A percentile compares a stretch with the other conserved stretches of the same genome.
These are phyloP conservation scores for Phtheirospermum japonicum DNA, from an alignment of 257 asterid genomes.

Conservation along the genomic window DNA sequence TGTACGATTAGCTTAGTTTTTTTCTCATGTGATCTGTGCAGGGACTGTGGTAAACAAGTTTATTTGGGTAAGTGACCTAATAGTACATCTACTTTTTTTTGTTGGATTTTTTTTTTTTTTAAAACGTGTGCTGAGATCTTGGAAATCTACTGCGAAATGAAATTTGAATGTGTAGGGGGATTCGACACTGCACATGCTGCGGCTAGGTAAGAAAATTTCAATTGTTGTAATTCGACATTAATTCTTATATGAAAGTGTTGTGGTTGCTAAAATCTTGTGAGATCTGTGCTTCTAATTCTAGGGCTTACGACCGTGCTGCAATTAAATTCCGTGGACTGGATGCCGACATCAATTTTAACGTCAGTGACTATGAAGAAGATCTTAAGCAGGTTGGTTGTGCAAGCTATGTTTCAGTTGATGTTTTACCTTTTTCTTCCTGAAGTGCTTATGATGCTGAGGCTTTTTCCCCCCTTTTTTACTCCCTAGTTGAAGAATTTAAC, in stretches of 20 bases:
- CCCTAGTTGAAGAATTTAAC: constrained; percentile 70
- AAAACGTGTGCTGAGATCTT: constrained; percentile 21
- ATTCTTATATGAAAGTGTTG: constrained; percentile 10
- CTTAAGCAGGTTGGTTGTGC: constrained; percentile 59
- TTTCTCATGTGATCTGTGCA: constrained; percentile 42
- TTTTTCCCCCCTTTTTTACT: constrained; percentile 24
- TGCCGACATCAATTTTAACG: constrained; percentile 86
- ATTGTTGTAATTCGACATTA: constrained; percentile 19
- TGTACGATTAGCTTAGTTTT: constrained; percentile 23
- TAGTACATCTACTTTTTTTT: constrained; percentile 4
- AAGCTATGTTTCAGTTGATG: constrained; percentile 1
- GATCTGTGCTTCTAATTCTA: constrained; percentile 29
- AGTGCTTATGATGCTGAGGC: constrained; percentile 18
- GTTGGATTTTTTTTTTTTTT: not conserved
- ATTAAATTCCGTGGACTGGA: constrained; percentile 88
- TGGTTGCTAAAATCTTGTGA: constrained; percentile 13
- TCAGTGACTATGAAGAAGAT: constrained; percentile 74
- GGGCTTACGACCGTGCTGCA: constrained; percentile 99
- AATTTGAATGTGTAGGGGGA: constrained; percentile 57
- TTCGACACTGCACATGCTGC: constrained; percentile 98
- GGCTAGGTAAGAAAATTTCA: constrained; percentile 58
- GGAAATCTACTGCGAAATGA: constrained; percentile 24
- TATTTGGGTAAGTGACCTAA: constrained; percentile 60
- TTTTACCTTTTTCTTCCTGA: not conserved
- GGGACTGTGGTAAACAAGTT: constrained; percentile 98